Evolutionary conservation across 2,329 filamentous ascomycete species (phyloP).

Genomic region (Beauveria medogensis): DNA sequence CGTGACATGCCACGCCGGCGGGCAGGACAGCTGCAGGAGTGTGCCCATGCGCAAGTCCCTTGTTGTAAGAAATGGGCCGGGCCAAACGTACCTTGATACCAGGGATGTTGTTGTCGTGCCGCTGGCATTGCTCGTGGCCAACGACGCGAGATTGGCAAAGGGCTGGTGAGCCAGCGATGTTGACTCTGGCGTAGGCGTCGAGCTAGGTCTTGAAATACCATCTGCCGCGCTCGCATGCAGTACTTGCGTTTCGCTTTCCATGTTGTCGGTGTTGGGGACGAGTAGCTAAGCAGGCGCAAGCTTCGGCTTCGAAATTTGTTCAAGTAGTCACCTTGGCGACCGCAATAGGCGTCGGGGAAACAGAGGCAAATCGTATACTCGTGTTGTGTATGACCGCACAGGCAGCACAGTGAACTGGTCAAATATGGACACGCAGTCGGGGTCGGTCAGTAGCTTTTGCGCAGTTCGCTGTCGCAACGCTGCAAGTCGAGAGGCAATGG

Average conservation of each 20-base stretch:
- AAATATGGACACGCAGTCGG: not conserved
- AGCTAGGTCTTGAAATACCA: constrained; percentile 41
- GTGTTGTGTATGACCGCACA: not conserved
- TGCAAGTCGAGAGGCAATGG: not conserved
- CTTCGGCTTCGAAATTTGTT: not conserved
- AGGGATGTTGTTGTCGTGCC: constrained; percentile 32
- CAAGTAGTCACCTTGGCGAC: not conserved
- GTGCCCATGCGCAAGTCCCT: not conserved
- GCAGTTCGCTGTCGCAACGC: not conserved
- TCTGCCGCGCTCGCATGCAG: constrained; percentile 34
- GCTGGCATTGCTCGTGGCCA: constrained; percentile 30
- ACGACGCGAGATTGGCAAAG: constrained; percentile 36
- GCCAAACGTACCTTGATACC: constrained; percentile 37
- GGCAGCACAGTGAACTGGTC: not conserved
- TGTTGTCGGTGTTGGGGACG: constrained; percentile 15
- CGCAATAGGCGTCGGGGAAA: not conserved
- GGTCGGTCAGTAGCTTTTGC: not conserved
- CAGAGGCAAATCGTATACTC: not conserved
- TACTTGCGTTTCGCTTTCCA: constrained; percentile 39
- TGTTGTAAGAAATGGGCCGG: not conserved
- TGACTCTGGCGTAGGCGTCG: constrained; percentile 39
- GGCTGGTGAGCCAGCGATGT: constrained; percentile 30
- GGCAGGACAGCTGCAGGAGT: not conserved
- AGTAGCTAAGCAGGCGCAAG: not conserved
- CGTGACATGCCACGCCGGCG: constrained; percentile 10